These are phyloP conservation scores for Trametes cinnabarina DNA, from an alignment of 768 basidiomycete genomes.

Conservation along the genomic window DNA sequence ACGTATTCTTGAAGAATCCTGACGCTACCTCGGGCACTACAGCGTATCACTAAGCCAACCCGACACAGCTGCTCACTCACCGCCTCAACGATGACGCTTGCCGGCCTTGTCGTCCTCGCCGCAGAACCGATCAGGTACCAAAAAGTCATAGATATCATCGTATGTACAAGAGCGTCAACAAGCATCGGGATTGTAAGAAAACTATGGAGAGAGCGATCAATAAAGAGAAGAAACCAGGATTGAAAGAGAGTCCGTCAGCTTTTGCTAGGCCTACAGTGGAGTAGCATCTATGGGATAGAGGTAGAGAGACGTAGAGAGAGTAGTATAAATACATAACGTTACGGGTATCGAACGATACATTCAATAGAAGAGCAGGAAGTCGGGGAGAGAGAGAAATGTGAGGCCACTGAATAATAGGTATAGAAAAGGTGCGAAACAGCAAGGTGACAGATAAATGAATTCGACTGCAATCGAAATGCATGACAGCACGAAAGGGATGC, in stretches of 20 bases:
- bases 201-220: neutral
- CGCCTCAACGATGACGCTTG: too few relatives aligned
- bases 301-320: neutral
- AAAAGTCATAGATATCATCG: neutral
- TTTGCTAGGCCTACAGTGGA: slow-evolving; percentile 1
- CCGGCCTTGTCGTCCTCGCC: too few relatives aligned
- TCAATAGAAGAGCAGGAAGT: neutral
- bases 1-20: too few relatives aligned
- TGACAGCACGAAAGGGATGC: neutral
- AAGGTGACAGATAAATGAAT: neutral
- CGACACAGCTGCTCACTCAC: neutral
- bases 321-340: slow-evolving; percentile 23
- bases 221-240: neutral
- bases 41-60: too few relatives aligned
- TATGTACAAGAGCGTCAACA: neutral
- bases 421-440: neutral
- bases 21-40: too few relatives aligned
- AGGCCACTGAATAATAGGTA: neutral
- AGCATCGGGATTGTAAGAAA: neutral
- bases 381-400: neutral
- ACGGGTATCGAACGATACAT: slow-evolving; percentile 17
- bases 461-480: neutral
- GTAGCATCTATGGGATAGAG: slow-evolving; percentile 11
- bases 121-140: neutral
- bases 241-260: neutral